A percentile compares a stretch with the other conserved stretches of the same genome.
phyloP scores from a whole-genome alignment of 345 rosid species.

The Populus davidiana region DNA sequence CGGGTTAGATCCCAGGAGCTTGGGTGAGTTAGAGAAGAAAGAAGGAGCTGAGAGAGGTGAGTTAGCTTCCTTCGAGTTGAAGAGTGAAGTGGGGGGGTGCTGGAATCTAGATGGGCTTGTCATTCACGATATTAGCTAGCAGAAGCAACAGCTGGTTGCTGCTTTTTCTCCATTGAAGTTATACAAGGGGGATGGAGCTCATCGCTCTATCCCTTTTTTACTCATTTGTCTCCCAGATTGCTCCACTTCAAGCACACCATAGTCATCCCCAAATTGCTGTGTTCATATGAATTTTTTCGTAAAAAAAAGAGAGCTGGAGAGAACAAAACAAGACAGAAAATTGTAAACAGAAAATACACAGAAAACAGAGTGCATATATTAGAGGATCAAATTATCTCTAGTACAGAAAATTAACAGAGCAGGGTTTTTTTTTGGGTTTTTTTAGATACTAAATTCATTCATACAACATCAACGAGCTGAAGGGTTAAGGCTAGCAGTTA shows the following conservation, averaged over 20 bases:
- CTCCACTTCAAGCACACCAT: not conserved
- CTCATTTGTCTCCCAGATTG: not conserved
- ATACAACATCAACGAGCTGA: slow-evolving; percentile 47
- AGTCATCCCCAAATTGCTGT: not conserved
- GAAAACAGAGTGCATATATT: slow-evolving; percentile 53
- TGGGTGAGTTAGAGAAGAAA: slow-evolving; percentile 62
- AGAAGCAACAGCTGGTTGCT: too few species aligned
- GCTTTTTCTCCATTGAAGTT: too few species aligned
- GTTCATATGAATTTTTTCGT: not conserved
- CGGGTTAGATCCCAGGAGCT: slow-evolving; percentile 56
- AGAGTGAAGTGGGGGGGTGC: too few species aligned
- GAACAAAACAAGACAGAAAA: not conserved
- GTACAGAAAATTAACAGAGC: slow-evolving; percentile 48
- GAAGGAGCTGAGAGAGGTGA: slow-evolving; percentile 49
- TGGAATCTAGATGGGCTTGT: too few species aligned
- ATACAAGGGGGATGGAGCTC: not conserved
- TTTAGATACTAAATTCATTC: slow-evolving; percentile 61
- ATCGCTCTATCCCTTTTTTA: not conserved
- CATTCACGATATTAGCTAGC: too few species aligned
- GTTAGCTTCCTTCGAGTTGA: slow-evolving; percentile 6
- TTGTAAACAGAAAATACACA: slow-evolving; percentile 18
- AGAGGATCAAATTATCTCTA: slow-evolving; percentile 47
- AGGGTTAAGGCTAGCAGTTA: slow-evolving; percentile 67
- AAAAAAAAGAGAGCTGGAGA: not conserved
- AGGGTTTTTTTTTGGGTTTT: slow-evolving; percentile 5